Conservation (phyloP, 495 filamentous ascomycete genomes). For the Hypoxylon crocopeplum region DNA sequence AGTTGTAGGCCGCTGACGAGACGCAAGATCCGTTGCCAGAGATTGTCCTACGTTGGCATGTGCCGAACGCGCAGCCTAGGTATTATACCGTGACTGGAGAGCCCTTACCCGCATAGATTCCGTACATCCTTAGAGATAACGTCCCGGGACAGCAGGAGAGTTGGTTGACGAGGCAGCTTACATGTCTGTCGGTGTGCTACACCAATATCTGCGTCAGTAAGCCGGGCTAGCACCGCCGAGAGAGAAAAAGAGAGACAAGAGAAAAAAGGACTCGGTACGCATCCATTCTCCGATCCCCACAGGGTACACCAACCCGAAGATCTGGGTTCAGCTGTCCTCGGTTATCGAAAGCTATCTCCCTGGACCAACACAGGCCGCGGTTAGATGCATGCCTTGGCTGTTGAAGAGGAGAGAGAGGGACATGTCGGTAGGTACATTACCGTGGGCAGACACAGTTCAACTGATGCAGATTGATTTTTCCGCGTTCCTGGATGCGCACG, state of each 20-base stretch:
- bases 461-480: too few species aligned
- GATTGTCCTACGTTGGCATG: slow-evolving; percentile 21
- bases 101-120: background rate
- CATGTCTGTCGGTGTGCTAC: too few species aligned
- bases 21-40: slow-evolving; percentile 28
- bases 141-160: slow-evolving; percentile 7
- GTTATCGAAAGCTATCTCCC: slow-evolving; percentile 36
- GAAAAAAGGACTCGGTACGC: background rate
- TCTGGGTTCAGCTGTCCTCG: slow-evolving; percentile 42
- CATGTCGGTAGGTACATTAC: too few species aligned
- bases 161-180: slow-evolving; percentile 19
- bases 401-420: too few species aligned
- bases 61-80: background rate
- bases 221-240: too few species aligned
- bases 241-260: background rate
- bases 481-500: too few species aligned
- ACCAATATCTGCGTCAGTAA: too few species aligned
- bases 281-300: slow-evolving; percentile 26
- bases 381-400: too few species aligned
- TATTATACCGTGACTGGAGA: background rate
- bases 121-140: background rate
- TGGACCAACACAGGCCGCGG: too few species aligned
- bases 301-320: slow-evolving; percentile 35
- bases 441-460: too few species aligned
- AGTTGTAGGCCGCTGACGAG: slow-evolving; percentile 23